Conservation (phyloP, 495 filamentous ascomycete species). For the Podospora pseudoanserina region DNA sequence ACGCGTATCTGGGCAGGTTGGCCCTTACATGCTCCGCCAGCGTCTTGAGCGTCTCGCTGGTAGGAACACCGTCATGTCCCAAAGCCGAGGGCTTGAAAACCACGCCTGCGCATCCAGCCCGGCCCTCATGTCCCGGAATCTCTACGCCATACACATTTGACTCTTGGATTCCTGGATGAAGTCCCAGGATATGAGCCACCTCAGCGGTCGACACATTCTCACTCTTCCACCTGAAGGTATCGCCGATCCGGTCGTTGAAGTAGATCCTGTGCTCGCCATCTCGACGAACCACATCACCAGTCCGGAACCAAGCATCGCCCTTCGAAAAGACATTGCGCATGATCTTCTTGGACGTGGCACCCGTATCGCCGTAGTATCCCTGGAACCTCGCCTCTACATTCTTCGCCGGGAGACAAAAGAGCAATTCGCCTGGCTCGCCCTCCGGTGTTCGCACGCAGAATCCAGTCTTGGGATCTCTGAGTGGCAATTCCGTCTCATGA, state of each 20-base stretch:
- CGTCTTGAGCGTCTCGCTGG: conserved; percentile 45
- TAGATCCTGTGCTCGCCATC: conserved; percentile 71
- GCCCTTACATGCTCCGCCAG: conserved; percentile 57
- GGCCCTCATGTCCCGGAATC: conserved; percentile 79
- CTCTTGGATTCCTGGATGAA: conserved; percentile 64
- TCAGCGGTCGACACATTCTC: conserved; percentile 91
- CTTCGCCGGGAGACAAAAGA: conserved; percentile 65
- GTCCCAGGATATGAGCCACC: conserved; percentile 68
- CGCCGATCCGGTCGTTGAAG: conserved; percentile 88
- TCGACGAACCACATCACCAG: conserved; percentile 74
- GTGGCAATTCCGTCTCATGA: conserved; percentile 63
- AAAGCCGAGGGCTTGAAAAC: conserved; percentile 42
- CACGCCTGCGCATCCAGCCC: conserved; percentile 78
- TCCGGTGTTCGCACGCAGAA: conserved; percentile 59
- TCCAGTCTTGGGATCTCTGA: conserved; percentile 67
- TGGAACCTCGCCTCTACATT: conserved; percentile 69
- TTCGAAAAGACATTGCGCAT: conserved; percentile 71
- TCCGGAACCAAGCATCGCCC: conserved; percentile 83
- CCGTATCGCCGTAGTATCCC: conserved; percentile 78
- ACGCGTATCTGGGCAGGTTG: conserved; percentile 66
- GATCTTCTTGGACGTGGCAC: conserved; percentile 75
- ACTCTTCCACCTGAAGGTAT: conserved; percentile 93
- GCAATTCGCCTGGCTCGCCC: conserved; percentile 74
- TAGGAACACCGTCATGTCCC: conserved; percentile 27
- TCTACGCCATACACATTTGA: conserved; percentile 87